Evolutionary conservation across 176 grass and related monocot species (phyloP).

Genomic region (Juncus effusus): DNA sequence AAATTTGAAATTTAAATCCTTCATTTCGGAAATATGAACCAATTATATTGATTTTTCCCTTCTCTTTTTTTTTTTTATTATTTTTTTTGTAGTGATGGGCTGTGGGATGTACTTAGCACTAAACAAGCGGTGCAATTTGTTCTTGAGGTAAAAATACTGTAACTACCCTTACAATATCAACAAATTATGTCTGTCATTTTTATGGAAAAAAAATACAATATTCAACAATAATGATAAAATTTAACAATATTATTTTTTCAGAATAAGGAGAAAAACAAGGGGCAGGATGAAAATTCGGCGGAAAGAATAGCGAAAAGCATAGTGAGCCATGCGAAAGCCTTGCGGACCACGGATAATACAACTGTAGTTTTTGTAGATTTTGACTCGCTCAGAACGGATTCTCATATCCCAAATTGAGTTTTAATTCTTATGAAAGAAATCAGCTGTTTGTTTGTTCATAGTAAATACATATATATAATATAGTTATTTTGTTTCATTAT

Average conservation of each 20-base stretch:
- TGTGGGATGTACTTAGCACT: slow-evolving; percentile 79
- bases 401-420: slow-evolving; percentile 37
- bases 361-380: slow-evolving; percentile 91
- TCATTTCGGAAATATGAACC: too few species aligned
- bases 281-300: slow-evolving; percentile 15
- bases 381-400: slow-evolving; percentile 57
- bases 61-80: background rate
- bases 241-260: slow-evolving; percentile 23
- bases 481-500: background rate
- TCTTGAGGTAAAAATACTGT: slow-evolving; percentile 41
- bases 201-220: too few species aligned
- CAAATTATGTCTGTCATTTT: background rate
- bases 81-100: slow-evolving; percentile 55
- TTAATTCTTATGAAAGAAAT: slow-evolving; percentile 9
- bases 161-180: slow-evolving; percentile 8
- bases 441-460: slow-evolving; percentile 8
- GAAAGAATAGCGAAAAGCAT: slow-evolving; percentile 53
- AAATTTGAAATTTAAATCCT: too few species aligned
- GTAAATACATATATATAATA: slow-evolving; percentile 10
- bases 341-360: slow-evolving; percentile 77
- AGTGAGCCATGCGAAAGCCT: slow-evolving; percentile 52
- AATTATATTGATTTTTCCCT: too few species aligned
- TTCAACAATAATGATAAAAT: background rate
- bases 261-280: slow-evolving; percentile 36
- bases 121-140: slow-evolving; percentile 62